phyloP scores from a whole-genome alignment of 1,139 yeast species.

The Nadsonia commutata region DNA sequence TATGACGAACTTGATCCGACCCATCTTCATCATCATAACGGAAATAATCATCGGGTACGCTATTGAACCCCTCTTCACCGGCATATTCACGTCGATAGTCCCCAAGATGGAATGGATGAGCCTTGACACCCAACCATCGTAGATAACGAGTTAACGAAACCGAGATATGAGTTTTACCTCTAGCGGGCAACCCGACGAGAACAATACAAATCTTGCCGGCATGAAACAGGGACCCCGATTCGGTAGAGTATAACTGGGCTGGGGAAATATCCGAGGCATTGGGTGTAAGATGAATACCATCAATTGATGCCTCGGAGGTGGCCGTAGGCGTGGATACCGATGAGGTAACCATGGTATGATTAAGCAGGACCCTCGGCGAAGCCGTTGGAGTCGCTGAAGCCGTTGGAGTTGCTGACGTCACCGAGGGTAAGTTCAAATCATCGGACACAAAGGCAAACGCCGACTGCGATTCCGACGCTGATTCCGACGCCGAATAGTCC shows the following conservation, averaged over 20 bases:
- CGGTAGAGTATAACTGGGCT: slow-evolving; percentile 84
- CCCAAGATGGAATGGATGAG: slow-evolving; percentile 84
- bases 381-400: too few relatives aligned
- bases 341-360: too few relatives aligned
- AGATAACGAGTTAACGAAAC: slow-evolving; percentile 83
- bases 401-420: too few relatives aligned
- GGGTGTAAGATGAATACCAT: slow-evolving; percentile 19
- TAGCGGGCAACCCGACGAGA: slow-evolving; percentile 86
- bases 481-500: neutral
- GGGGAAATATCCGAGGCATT: slow-evolving; percentile 31
- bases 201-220: slow-evolving; percentile 90
- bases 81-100: slow-evolving; percentile 53
- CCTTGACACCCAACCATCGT: slow-evolving; percentile 86
- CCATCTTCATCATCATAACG: slow-evolving; percentile 38
- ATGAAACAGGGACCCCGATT: slow-evolving; percentile 78
- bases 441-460: neutral
- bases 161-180: slow-evolving; percentile 89
- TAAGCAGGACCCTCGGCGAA: too few relatives aligned
- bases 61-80: slow-evolving; percentile 27
- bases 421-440: too few relatives aligned
- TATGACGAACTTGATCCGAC: slow-evolving; percentile 38
- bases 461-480: neutral
- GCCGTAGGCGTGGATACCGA: neutral
- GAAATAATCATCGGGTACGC: slow-evolving; percentile 56
- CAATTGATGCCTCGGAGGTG: slow-evolving; percentile 6